Conservation (phyloP, 179 eudicot genomes). For the Actinidia arguta region DNA sequence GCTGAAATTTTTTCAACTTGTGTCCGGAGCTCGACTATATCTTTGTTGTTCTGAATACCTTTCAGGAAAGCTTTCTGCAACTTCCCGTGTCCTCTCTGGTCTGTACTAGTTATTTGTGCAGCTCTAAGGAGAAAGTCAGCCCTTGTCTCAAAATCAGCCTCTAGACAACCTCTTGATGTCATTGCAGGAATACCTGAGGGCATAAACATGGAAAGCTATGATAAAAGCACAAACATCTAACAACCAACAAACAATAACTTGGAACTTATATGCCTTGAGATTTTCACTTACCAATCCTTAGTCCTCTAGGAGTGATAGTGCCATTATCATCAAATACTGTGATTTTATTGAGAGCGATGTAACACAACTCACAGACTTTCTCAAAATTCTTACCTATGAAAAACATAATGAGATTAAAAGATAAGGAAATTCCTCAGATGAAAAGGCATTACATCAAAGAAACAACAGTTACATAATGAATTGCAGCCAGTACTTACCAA, state of each 20-base stretch:
- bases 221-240: neutral
- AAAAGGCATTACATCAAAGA: neutral
- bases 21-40: conserved; percentile 60
- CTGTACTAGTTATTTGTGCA: conserved; percentile 55
- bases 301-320: conserved; percentile 80
- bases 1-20: conserved; percentile 33
- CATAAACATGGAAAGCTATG: neutral
- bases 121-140: conserved; percentile 66
- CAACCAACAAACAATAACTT: neutral
- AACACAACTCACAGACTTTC: conserved; percentile 86
- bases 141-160: conserved; percentile 64
- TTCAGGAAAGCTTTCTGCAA: conserved; percentile 53
- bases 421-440: conserved; percentile 7
- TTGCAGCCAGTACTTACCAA: too few species aligned
- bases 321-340: conserved; percentile 82
- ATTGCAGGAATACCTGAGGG: conserved; percentile 75
- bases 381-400: conserved; percentile 73
- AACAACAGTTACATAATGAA: neutral
- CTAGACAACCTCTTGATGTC: conserved; percentile 76
- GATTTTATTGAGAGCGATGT: conserved; percentile 80
- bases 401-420: neutral
- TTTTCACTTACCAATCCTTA: conserved; percentile 72
- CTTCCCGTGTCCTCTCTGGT: conserved; percentile 83
- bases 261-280: neutral
- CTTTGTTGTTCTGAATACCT: conserved; percentile 77